These are phyloP conservation scores for Cryptomeria japonica DNA, from an alignment of 75 land plant genomes.

Conservation along the genomic window DNA sequence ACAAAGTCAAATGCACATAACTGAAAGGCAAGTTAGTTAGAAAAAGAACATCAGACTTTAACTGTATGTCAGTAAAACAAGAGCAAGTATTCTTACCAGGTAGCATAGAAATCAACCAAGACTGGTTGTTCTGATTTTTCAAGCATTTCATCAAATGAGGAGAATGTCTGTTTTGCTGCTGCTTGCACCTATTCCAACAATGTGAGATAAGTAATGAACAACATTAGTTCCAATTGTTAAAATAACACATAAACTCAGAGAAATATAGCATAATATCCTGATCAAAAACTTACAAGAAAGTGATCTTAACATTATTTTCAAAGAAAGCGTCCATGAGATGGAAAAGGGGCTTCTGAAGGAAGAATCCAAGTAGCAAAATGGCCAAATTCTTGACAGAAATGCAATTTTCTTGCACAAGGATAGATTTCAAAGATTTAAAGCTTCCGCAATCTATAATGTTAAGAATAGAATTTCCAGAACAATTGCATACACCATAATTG, in stretches of 20 bases:
- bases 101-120: conserved; percentile 98
- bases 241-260: background rate
- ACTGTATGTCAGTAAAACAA: background rate
- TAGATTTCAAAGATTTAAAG: background rate
- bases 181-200: conserved; percentile 61
- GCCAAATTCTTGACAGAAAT: background rate
- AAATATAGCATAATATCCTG: background rate
- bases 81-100: conserved; percentile 61
- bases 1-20: background rate
- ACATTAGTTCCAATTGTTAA: background rate
- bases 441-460: background rate
- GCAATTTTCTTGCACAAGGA: background rate
- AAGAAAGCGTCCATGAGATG: background rate
- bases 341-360: background rate
- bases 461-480: background rate
- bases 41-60: background rate
- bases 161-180: conserved; percentile 71
- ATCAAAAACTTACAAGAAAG: background rate
- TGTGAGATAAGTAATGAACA: background rate
- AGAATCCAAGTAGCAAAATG: background rate
- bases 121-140: conserved; percentile 81
- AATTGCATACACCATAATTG: background rate
- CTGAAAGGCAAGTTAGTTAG: background rate
- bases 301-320: background rate
- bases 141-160: conserved; percentile 86